phyloP scores from a whole-genome alignment of 2,329 filamentous ascomycete species.

The Grosmannia huntii region DNA sequence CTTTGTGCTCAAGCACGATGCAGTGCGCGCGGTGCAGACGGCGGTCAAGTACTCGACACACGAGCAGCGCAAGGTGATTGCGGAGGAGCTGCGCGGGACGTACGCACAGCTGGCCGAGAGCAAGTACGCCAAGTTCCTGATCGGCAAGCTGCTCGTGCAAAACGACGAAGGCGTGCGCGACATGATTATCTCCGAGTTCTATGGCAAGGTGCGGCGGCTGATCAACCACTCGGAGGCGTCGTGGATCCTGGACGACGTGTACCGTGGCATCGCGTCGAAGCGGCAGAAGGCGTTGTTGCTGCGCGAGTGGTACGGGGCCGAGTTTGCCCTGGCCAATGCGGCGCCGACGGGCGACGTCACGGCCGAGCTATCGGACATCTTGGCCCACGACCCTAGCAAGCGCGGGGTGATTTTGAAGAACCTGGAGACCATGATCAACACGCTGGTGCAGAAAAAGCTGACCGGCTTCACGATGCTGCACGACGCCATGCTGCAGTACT shows the following conservation, averaged over 20 bases:
- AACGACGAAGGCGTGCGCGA: slow-evolving; percentile 79
- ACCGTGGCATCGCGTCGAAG: slow-evolving; percentile 73
- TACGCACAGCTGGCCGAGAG: slow-evolving; percentile 82
- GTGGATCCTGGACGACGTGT: slow-evolving; percentile 97
- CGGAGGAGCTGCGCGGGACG: slow-evolving; percentile 70
- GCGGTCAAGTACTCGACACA: slow-evolving; percentile 89
- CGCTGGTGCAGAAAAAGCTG: slow-evolving; percentile 89
- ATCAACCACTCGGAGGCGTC: slow-evolving; percentile 94
- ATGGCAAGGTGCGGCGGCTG: slow-evolving; percentile 79
- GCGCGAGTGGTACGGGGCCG: slow-evolving; percentile 91
- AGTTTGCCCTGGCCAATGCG: slow-evolving; percentile 62
- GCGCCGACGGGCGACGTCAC: slow-evolving; percentile 27
- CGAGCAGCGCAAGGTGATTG: slow-evolving; percentile 76
- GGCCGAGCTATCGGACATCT: slow-evolving; percentile 60
- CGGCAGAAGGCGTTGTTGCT: slow-evolving; percentile 77
- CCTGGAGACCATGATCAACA: slow-evolving; percentile 76
- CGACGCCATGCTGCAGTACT: slow-evolving; percentile 97
- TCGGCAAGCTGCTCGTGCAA: slow-evolving; percentile 91
- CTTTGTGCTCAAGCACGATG: slow-evolving; percentile 97
- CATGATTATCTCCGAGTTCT: slow-evolving; percentile 86
- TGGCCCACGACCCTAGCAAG: slow-evolving; percentile 72
- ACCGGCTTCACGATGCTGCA: slow-evolving; percentile 96
- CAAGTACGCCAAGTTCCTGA: slow-evolving; percentile 93
- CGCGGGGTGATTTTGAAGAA: slow-evolving; percentile 75
- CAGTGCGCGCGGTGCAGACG: slow-evolving; percentile 90